phyloP scores from a whole-genome alignment of 495 filamentous ascomycete genomes.

The Aspergillus indologenus region DNA sequence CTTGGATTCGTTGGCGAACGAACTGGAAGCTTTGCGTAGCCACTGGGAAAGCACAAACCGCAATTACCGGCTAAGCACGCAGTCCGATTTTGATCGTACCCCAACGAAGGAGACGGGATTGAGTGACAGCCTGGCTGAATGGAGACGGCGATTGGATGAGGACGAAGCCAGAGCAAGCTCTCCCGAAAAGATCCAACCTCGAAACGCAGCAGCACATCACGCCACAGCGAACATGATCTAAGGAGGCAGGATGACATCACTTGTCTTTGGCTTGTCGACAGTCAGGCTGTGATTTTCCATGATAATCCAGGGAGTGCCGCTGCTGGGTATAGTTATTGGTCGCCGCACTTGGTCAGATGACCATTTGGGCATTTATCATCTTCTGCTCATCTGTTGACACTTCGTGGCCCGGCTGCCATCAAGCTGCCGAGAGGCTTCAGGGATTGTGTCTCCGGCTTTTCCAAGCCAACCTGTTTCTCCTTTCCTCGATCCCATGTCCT shows the following conservation, averaged over 20 bases:
- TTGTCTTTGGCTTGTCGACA: slow-evolving; percentile 17
- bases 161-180: slow-evolving; percentile 45
- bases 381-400: background rate
- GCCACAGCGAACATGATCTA: slow-evolving; percentile 39
- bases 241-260: slow-evolving; percentile 16
- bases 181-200: slow-evolving; percentile 28
- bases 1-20: slow-evolving; percentile 83
- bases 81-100: slow-evolving; percentile 78
- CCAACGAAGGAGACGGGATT: slow-evolving; percentile 54
- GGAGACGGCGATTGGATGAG: slow-evolving; percentile 69
- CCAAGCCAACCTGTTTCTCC: background rate
- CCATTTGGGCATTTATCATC: background rate
- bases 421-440: background rate
- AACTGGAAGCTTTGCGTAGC: slow-evolving; percentile 80
- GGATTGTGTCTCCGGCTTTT: background rate
- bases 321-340: background rate
- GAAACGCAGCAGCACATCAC: slow-evolving; percentile 22
- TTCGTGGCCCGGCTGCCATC: background rate
- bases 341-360: background rate
- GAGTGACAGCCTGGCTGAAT: slow-evolving; percentile 69
- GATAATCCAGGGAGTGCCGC: background rate
- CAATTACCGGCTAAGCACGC: slow-evolving; percentile 81
- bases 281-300: slow-evolving; percentile 1
- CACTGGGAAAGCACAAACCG: slow-evolving; percentile 97
- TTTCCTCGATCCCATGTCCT: slow-evolving; percentile 18